These are phyloP conservation scores for Leucocoprinus sp. DNA, from an alignment of 768 basidiomycete genomes.

Conservation along the genomic window DNA sequence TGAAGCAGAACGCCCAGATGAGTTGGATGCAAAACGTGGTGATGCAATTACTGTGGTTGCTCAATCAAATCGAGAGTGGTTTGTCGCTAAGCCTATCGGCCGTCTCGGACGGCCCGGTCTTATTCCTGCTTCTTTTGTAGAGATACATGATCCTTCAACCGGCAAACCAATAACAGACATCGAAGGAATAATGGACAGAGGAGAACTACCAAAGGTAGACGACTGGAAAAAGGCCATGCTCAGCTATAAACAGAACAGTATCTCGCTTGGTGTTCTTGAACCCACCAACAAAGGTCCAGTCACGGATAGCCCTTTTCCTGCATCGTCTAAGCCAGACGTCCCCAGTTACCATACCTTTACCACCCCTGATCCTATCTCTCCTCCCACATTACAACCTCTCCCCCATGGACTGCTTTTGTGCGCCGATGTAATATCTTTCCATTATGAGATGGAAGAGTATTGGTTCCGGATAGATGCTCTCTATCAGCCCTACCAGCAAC, in stretches of 20 bases:
- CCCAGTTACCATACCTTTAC: slow-evolving; percentile 16
- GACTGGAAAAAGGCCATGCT: slow-evolving; percentile 97
- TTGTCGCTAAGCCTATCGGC: slow-evolving; percentile 97
- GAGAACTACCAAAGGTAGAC: slow-evolving; percentile 91
- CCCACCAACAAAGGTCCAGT: slow-evolving; percentile 33
- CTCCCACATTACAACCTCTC: slow-evolving; percentile 40
- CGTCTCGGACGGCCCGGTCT: slow-evolving; percentile 91
- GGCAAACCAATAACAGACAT: slow-evolving; percentile 73
- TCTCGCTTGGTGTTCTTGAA: slow-evolving; percentile 89
- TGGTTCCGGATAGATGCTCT: slow-evolving; percentile 94
- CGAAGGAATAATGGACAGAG: slow-evolving; percentile 71
- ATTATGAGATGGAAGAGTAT: slow-evolving; percentile 91
- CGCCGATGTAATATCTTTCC: slow-evolving; percentile 93
- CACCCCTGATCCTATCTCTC: slow-evolving; percentile 22
- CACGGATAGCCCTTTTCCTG: slow-evolving; percentile 33
- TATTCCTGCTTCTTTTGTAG: slow-evolving; percentile 95
- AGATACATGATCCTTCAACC: slow-evolving; percentile 89
- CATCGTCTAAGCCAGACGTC: slow-evolving; percentile 20
- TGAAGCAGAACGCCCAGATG: slow-evolving; percentile 89
- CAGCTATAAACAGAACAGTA: slow-evolving; percentile 93
- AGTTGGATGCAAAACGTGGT: slow-evolving; percentile 89
- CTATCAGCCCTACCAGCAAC: slow-evolving; percentile 73
- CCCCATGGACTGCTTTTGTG: slow-evolving; percentile 80
- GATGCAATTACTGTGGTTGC: slow-evolving; percentile 96
- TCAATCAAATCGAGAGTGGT: slow-evolving; percentile 99